Evolutionary conservation across 1,284 basidiomycete genomes (phyloP).

Genomic region (Sanghuangporus baumii): DNA sequence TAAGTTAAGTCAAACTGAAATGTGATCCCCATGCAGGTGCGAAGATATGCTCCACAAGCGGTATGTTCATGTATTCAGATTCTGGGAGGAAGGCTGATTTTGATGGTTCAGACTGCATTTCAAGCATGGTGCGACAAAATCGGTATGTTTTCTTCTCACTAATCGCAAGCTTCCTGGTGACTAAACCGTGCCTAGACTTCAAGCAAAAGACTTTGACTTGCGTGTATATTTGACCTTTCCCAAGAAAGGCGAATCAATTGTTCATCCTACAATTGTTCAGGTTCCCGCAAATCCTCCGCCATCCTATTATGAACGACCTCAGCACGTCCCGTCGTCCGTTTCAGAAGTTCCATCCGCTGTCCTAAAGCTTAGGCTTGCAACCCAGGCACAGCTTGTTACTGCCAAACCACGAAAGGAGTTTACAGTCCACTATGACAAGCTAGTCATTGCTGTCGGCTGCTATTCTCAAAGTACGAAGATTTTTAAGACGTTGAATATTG

Average conservation of each 20-base stretch:
- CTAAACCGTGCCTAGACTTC: conserved; percentile 43
- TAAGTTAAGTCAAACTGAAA: too few species aligned
- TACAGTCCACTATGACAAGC: conserved; percentile 67
- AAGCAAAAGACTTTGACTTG: conserved; percentile 53
- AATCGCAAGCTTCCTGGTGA: too few species aligned
- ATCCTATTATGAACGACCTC: conserved; percentile 9
- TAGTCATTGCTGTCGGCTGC: conserved; percentile 80
- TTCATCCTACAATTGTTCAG: background rate
- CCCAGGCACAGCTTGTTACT: conserved; percentile 10
- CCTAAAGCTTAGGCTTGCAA: background rate
- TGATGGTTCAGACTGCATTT: too few species aligned
- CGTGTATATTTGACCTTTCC: conserved; percentile 32
- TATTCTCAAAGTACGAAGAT: conserved; percentile 64
- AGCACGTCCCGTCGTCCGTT: background rate
- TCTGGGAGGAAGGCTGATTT: too few species aligned
- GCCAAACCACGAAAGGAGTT: conserved; percentile 28
- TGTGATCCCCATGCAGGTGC: too few species aligned
- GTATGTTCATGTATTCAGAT: too few species aligned
- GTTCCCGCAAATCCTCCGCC: conserved; percentile 14
- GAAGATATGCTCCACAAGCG: too few species aligned
- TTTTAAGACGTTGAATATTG: too few species aligned
- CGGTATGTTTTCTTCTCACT: too few species aligned
- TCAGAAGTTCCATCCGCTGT: background rate
- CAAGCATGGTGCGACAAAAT: too few species aligned
- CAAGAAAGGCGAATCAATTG: background rate